Conservation (phyloP, 2,329 filamentous ascomycete genomes). For the Colletotrichum australisinense region DNA sequence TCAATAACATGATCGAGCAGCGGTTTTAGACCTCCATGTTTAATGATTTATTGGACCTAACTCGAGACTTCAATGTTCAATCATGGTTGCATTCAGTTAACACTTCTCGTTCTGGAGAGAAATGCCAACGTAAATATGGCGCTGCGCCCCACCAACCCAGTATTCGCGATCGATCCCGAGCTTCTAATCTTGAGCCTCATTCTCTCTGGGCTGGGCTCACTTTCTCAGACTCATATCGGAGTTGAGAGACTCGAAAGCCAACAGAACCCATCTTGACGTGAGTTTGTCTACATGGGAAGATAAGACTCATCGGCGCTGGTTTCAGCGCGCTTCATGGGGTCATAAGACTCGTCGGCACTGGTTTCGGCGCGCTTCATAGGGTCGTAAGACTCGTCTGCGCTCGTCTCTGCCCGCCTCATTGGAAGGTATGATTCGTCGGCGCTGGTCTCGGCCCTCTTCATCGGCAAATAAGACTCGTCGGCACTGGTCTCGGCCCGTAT, state of each 20-base stretch:
- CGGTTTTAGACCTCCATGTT: not conserved
- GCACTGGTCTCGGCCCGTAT: constrained; percentile 14
- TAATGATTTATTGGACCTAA: not conserved
- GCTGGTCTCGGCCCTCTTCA: constrained; percentile 17
- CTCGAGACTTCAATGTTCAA: not conserved
- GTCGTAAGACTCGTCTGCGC: constrained; percentile 14
- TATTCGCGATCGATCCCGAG: not conserved
- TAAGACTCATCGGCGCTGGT: constrained; percentile 23
- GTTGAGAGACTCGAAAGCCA: not conserved
- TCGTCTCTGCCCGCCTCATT: constrained; percentile 13
- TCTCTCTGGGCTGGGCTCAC: not conserved
- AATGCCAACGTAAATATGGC: not conserved
- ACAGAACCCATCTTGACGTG: not conserved
- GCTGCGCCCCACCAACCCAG: not conserved
- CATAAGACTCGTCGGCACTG: constrained; percentile 13
- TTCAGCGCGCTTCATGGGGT: constrained; percentile 6
- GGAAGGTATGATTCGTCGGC: constrained; percentile 24
- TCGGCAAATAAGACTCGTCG: constrained; percentile 25
- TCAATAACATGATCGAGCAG: no score
- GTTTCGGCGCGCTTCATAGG: constrained; percentile 7
- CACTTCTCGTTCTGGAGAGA: no score
- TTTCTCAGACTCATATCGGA: not conserved
- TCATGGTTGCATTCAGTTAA: not conserved
- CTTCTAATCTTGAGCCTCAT: not conserved
- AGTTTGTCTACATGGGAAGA: constrained; percentile 2